phyloP scores from a whole-genome alignment of 176 grass and related monocot species.

The Zea mays region Zm-B73-REFERENCE-NAM-5.0 NC_050101.1:167843001-167843500 shows the following conservation, averaged over 20 bases:
- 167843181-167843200: constrained; percentile 18
- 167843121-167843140: not conserved
- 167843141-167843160: constrained; percentile 42
- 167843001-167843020: constrained; percentile 6
- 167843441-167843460: constrained; percentile 29
- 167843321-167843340: constrained; percentile 75
- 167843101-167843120: not conserved
- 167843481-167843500: too few relatives aligned
- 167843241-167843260: constrained; percentile 80
- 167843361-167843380: not conserved
- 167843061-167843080: not conserved
- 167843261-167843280: constrained; percentile 40
- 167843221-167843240: constrained; percentile 1
- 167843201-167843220: constrained; percentile 16
- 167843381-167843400: constrained; percentile 13
- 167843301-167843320: not conserved
- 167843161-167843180: constrained; percentile 12
- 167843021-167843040: not conserved
- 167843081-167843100: not conserved
- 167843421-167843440: constrained; percentile 9
- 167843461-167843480: not conserved
- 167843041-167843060: not conserved
- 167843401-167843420: constrained; percentile 16
- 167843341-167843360: constrained; percentile 21
- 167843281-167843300: not conserved